Conservation (phyloP, 345 rosid species). For the Dipteronia sinensis region DNA sequence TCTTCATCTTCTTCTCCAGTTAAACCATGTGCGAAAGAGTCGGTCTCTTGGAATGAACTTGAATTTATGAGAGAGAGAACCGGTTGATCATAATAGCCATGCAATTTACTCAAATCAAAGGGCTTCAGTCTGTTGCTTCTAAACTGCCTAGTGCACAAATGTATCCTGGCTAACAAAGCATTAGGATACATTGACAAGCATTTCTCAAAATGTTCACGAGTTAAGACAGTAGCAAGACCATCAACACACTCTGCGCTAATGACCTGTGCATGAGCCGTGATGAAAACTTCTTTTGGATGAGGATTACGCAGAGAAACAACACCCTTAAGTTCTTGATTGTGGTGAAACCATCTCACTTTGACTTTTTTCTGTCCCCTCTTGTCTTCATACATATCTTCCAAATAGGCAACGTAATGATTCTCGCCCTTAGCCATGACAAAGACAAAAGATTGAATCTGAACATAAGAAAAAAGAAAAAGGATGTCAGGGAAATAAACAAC, state of each 20-base stretch:
- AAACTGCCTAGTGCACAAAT: constrained; percentile 85
- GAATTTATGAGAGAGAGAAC: constrained; percentile 68
- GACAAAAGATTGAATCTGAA: constrained; percentile 88
- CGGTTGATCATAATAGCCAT: constrained; percentile 84
- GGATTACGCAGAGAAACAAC: constrained; percentile 64
- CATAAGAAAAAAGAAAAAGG: constrained; percentile 2
- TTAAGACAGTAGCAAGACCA: constrained; percentile 84
- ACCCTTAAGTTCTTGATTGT: constrained; percentile 85
- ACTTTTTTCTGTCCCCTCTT: constrained; percentile 91
- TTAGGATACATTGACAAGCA: constrained; percentile 64
- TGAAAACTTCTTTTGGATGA: constrained; percentile 92
- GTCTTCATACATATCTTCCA: constrained; percentile 99
- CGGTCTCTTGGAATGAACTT: constrained; percentile 42
- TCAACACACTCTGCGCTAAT: constrained; percentile 96
- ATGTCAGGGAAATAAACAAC: constrained; percentile 25
- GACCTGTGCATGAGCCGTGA: constrained; percentile 90
- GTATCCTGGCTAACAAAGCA: constrained; percentile 58
- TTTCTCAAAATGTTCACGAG: constrained; percentile 75
- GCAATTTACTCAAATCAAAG: constrained; percentile 80
- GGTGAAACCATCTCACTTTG: constrained; percentile 97
- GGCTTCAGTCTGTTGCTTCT: constrained; percentile 76
- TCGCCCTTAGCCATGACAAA: constrained; percentile 91
- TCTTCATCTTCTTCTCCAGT: constrained; percentile 61
- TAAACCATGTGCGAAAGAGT: constrained; percentile 40
- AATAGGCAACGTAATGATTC: constrained; percentile 76